phyloP scores from a whole-genome alignment of 2,329 filamentous ascomycete genomes.

The Trichothecium roseum region DNA sequence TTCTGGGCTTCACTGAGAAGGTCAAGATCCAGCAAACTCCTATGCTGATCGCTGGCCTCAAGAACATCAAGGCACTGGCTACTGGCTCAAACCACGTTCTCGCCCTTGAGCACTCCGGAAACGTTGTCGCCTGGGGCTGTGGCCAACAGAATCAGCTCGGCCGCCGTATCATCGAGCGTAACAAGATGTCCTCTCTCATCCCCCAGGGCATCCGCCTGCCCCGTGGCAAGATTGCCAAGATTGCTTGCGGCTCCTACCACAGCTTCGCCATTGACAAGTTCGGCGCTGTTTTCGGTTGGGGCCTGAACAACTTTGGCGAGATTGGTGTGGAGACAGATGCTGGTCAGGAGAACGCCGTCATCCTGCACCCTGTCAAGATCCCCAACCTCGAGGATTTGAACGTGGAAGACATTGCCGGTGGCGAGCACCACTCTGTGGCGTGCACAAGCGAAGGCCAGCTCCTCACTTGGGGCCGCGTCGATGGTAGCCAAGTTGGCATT shows the following conservation, averaged over 20 bases:
- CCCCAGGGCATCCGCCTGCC: conserved; percentile 47
- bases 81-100: conserved; percentile 63
- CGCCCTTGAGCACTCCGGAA: conserved; percentile 53
- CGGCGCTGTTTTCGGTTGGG: conserved; percentile 70
- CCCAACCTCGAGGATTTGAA: conserved; percentile 50
- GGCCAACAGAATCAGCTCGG: conserved; percentile 56
- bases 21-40: conserved; percentile 41
- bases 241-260: conserved; percentile 65
- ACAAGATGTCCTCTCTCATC: conserved; percentile 49
- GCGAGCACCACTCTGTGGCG: conserved; percentile 63
- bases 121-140: conserved; percentile 61
- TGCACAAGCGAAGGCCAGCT: conserved; percentile 46
- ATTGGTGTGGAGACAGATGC: conserved; percentile 54
- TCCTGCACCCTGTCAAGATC: conserved; percentile 62
- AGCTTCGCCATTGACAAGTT: conserved; percentile 67
- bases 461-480: conserved; percentile 49
- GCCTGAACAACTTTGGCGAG: conserved; percentile 79
- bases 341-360: conserved; percentile 46
- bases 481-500: conserved; percentile 44
- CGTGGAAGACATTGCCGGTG: conserved; percentile 61
- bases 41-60: conserved; percentile 48
- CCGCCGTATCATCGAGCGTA: conserved; percentile 50
- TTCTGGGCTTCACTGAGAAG: conserved; percentile 51
- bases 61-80: conserved; percentile 53
- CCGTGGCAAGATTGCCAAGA: conserved; percentile 46